Evolutionary conservation across 1,284 basidiomycete genomes (phyloP).

Genomic region (Austropuccinia psidii): DNA sequence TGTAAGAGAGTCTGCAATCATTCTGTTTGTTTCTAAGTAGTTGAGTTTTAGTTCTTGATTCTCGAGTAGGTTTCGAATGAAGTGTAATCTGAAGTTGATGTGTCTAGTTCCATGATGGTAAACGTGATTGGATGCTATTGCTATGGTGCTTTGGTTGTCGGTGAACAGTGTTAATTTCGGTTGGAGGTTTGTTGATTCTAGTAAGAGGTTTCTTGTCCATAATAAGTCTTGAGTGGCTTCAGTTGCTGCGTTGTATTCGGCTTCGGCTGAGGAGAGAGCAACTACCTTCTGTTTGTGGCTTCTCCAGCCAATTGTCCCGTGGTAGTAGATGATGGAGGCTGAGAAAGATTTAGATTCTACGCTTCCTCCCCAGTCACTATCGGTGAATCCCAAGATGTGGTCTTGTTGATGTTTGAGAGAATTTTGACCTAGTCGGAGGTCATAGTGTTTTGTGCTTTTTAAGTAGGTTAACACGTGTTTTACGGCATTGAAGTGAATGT

Average conservation of each 20-base stretch:
- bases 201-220: neutral
- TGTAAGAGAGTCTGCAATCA: too few relatives aligned
- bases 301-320: neutral
- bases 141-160: neutral
- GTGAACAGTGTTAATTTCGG: neutral
- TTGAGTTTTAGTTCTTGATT: too few relatives aligned
- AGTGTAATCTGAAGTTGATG: neutral
- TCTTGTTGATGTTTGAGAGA: neutral
- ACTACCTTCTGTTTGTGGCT: constrained; percentile 19
- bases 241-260: neutral
- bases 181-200: too few relatives aligned
- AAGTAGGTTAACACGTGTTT: neutral
- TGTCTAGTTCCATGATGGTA: neutral
- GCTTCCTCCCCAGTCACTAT: neutral
- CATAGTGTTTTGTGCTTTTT: neutral
- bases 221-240: neutral
- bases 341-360: neutral
- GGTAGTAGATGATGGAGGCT: neutral
- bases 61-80: neutral
- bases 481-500: neutral
- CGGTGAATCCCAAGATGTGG: neutral
- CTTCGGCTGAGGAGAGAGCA: constrained; percentile 6
- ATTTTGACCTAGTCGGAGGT: neutral
- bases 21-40: too few relatives aligned
- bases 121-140: neutral